Conservation (phyloP, 1,284 basidiomycete genomes). For the Moesziomyces antarcticus region DNA sequence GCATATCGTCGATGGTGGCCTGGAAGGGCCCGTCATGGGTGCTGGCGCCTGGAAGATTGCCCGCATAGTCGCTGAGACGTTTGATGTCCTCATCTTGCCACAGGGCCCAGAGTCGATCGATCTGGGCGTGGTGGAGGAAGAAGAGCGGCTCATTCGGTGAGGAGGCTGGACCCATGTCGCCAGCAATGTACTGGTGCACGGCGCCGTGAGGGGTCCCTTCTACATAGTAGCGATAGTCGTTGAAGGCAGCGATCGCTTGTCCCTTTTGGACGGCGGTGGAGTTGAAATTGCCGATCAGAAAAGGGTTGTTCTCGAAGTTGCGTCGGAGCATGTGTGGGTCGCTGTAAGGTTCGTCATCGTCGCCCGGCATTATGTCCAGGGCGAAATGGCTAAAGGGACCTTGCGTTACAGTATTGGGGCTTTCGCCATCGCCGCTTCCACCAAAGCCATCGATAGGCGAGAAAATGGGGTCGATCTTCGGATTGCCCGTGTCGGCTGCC, state of each 20-base stretch:
- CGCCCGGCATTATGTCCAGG: constrained; percentile 2
- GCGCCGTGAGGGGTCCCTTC: constrained; percentile 17
- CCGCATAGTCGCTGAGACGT: constrained; percentile 7
- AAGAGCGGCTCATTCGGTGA: constrained; percentile 20
- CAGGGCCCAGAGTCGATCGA: constrained; percentile 19
- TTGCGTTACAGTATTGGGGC: background rate
- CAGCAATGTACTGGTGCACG: constrained; percentile 15
- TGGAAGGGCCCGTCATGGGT: constrained; percentile 9
- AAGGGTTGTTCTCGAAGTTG: constrained; percentile 1
- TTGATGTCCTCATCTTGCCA: constrained; percentile 12
- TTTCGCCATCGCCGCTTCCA: constrained; percentile 1
- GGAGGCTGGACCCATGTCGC: constrained; percentile 8
- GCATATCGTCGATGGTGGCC: constrained; percentile 7
- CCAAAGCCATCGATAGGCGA: constrained; percentile 6
- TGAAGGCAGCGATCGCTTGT: background rate
- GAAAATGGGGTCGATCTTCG: constrained; percentile 7
- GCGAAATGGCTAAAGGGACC: constrained; percentile 12
- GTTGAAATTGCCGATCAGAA: constrained; percentile 11
- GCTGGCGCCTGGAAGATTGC: constrained; percentile 12
- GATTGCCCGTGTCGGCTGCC: constrained; percentile 8
- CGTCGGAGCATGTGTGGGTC: constrained; percentile 4
- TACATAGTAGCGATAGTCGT: constrained; percentile 16
- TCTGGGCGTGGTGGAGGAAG: constrained; percentile 16
- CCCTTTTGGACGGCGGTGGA: constrained; percentile 1
- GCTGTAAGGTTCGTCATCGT: background rate